Evolutionary conservation across 306 rosid genomes (phyloP).

Genomic region (Vigna unguiculata): DNA sequence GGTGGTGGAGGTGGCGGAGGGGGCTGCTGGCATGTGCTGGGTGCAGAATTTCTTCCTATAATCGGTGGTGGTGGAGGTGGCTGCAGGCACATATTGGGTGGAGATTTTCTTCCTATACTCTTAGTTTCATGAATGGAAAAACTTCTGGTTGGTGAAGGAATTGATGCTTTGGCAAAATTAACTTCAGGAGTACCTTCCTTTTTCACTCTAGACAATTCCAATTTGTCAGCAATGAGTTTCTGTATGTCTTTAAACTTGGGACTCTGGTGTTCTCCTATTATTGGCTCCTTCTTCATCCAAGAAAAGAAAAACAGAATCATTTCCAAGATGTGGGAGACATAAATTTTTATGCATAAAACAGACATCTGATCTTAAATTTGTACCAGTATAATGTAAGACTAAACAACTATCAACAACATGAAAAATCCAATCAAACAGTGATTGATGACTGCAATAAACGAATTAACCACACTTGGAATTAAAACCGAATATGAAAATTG

Average conservation of each 20-base stretch:
- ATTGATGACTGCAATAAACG: constrained; percentile 16
- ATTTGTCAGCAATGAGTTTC: constrained; percentile 79
- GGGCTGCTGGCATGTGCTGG: constrained; percentile 42
- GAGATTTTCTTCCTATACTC: constrained; percentile 50
- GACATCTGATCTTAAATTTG: constrained; percentile 4
- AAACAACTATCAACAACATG: constrained; percentile 11
- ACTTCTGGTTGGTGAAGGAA: constrained; percentile 44
- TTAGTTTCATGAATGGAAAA: constrained; percentile 45
- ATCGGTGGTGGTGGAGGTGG: constrained; percentile 53
- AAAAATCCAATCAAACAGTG: constrained; percentile 31
- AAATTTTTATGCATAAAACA: neutral
- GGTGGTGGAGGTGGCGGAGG: constrained; percentile 70
- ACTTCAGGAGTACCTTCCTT: constrained; percentile 54
- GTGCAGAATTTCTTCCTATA: constrained; percentile 51
- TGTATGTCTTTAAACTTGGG: constrained; percentile 74
- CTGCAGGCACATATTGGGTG: constrained; percentile 45
- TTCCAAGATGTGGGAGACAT: constrained; percentile 19
- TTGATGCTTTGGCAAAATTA: constrained; percentile 44
- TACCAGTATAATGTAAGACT: neutral
- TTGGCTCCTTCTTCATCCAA: constrained; percentile 55
- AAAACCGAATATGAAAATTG: neutral
- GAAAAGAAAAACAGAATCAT: constrained; percentile 36
- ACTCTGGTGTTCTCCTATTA: constrained; percentile 60
- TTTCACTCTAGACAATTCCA: constrained; percentile 60
- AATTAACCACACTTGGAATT: constrained; percentile 22